Percentiles rank a stretch among this genome's conserved stretches.
Conservation (phyloP, 768 basidiomycete genomes). For the Lactarius psammicola region DNA sequence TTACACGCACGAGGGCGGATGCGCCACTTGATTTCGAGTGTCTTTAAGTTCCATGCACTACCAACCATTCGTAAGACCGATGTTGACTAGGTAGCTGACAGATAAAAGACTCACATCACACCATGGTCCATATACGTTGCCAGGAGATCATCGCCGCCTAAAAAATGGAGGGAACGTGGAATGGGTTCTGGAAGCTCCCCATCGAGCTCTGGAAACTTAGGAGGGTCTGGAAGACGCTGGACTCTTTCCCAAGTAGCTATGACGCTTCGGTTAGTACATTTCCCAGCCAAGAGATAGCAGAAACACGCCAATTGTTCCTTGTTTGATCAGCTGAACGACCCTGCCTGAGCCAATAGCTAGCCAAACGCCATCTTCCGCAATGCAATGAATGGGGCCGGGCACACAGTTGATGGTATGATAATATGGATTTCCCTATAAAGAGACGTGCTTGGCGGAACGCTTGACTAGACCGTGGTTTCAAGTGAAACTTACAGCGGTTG, state of each 20-base stretch:
- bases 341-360: slow-evolving; percentile 7
- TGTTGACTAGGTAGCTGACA: no score
- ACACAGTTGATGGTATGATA: slow-evolving; percentile 8
- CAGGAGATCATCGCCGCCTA: no score
- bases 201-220: slow-evolving; percentile 10
- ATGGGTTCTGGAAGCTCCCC: slow-evolving; percentile 8
- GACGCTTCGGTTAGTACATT: background rate
- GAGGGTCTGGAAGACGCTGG: background rate
- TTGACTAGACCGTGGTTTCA: no score
- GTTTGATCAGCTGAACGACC: slow-evolving; percentile 1
- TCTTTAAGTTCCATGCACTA: no score
- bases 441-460: no score
- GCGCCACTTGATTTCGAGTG: no score
- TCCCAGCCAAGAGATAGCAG: no score
- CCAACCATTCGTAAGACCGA: no score
- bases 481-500: background rate
- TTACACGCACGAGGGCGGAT: no score
- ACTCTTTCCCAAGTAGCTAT: slow-evolving; percentile 3
- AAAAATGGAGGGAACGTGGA: no score
- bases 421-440: background rate
- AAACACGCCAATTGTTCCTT: slow-evolving; percentile 3
- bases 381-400: slow-evolving; percentile 6
- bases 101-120: no score
- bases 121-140: no score
- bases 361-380: background rate